Evolutionary conservation across 805 yeast species (phyloP).

Genomic region (Saturnispora silvae): DNA sequence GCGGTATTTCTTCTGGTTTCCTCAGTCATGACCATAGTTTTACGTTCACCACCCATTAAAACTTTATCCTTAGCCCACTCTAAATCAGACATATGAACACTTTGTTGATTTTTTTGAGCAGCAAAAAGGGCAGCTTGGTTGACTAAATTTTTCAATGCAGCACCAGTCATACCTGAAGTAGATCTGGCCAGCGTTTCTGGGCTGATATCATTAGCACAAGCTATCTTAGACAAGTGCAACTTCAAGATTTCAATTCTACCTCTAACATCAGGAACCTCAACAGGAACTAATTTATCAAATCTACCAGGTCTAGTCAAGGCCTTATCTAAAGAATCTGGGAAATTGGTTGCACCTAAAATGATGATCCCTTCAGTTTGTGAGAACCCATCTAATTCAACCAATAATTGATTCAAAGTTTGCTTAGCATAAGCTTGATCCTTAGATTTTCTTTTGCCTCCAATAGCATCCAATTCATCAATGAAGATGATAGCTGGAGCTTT

Average conservation of each 20-base stretch:
- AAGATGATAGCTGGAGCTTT: constrained; percentile 95
- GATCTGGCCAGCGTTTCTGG: constrained; percentile 89
- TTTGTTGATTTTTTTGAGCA: constrained; percentile 80
- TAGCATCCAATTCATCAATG: constrained; percentile 96
- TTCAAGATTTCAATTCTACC: constrained; percentile 89
- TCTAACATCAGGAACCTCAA: constrained; percentile 94
- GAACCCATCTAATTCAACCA: constrained; percentile 93
- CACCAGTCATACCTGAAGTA: constrained; percentile 98
- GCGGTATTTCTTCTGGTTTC: constrained; percentile 91
- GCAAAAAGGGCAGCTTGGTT: constrained; percentile 98
- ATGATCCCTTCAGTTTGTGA: constrained; percentile 89
- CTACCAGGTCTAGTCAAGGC: constrained; percentile 98
- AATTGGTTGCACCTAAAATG: constrained; percentile 96
- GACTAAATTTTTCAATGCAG: constrained; percentile 88
- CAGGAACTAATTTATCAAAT: constrained; percentile 91
- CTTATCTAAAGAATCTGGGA: constrained; percentile 93
- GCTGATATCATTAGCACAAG: constrained; percentile 75
- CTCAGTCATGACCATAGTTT: constrained; percentile 95
- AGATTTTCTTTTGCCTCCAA: constrained; percentile 96
- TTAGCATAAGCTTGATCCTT: constrained; percentile 97
- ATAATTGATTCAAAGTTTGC: constrained; percentile 90
- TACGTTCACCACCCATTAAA: constrained; percentile 94
- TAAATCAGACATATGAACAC: constrained; percentile 83
- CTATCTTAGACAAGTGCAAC: constrained; percentile 88
- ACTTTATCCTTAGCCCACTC: constrained; percentile 99